Percentiles rank a stretch among this genome's conserved stretches.
These are phyloP conservation scores for Corinectria fuckeliana DNA, from an alignment of 2,329 filamentous ascomycete genomes.

Conservation along the genomic window DNA sequence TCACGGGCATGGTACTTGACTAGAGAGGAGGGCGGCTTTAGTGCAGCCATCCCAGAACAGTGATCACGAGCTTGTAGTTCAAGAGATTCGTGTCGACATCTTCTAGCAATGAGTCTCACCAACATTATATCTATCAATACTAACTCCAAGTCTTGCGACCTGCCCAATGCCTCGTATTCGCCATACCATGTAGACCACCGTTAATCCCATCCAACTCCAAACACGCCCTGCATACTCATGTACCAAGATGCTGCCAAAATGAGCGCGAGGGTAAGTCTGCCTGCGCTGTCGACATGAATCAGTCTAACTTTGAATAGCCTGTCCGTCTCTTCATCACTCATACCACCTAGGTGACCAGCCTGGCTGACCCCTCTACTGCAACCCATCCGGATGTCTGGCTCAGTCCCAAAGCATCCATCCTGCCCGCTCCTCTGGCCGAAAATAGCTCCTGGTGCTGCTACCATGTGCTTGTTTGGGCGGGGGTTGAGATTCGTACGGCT, in stretches of 20 bases:
- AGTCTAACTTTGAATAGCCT: neutral
- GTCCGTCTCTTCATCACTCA: neutral
- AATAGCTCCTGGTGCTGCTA: slow-evolving; percentile 3
- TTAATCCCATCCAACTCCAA: slow-evolving; percentile 16
- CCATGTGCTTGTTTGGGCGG: slow-evolving; percentile 5
- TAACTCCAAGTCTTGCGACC: slow-evolving; percentile 1
- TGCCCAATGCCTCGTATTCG: slow-evolving; percentile 10
- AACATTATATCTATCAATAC: slow-evolving; percentile 1
- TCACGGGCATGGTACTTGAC: no score
- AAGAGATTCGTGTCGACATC: no score
- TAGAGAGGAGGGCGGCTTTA: no score
- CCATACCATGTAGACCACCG: slow-evolving; percentile 10
- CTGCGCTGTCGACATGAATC: neutral
- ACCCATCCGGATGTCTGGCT: neutral
- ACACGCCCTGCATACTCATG: neutral
- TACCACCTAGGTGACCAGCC: no score
- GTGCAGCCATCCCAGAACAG: no score
- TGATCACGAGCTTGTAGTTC: no score
- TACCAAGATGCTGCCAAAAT: slow-evolving; percentile 4
- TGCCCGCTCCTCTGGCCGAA: slow-evolving; percentile 22
- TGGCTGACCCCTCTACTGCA: neutral
- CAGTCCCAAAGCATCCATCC: slow-evolving; percentile 35
- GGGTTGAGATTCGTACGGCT: slow-evolving; percentile 35
- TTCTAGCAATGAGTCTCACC: slow-evolving; percentile 2
- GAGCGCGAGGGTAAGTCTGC: neutral